Percentiles rank a stretch among this genome's conserved stretches.
These are phyloP conservation scores for Thalassiosira allenii DNA, from an alignment of 352 stramenopile species.

Conservation along the genomic window DNA sequence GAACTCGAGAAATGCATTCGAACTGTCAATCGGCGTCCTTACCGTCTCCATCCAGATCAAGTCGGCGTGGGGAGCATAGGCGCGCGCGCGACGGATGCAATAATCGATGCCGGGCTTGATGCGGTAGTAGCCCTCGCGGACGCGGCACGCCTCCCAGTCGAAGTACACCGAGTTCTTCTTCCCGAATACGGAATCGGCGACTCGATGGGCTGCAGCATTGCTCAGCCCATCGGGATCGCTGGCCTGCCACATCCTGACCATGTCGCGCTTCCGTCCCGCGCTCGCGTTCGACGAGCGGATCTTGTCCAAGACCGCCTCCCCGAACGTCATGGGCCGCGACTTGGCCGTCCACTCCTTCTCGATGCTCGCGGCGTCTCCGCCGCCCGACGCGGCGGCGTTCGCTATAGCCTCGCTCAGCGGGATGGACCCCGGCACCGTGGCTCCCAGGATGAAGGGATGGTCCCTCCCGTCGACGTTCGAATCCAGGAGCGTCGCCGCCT, in stretches of 20 bases:
- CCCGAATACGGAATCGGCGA: conserved; percentile 84
- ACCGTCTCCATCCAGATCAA: conserved; percentile 99
- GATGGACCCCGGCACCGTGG: conserved; percentile 87
- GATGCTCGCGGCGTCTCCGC: conserved; percentile 32
- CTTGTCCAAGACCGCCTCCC: conserved; percentile 91
- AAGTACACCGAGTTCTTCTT: conserved; percentile 88
- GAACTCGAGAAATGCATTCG: too few species aligned
- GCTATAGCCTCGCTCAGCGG: conserved; percentile 89
- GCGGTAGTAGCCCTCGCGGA: conserved; percentile 97
- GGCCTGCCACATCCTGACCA: conserved; percentile 72
- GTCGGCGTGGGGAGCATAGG: conserved; percentile 95
- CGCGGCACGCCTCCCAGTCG: conserved; percentile 95
- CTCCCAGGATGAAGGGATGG: conserved; percentile 97
- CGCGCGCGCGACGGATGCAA: conserved; percentile 94
- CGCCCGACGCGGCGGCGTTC: conserved; percentile 85
- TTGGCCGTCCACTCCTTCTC: conserved; percentile 90
- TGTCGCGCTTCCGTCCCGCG: conserved; percentile 63
- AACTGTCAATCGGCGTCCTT: too few species aligned
- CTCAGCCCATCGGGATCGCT: conserved; percentile 76
- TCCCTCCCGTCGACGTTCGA: conserved; percentile 97
- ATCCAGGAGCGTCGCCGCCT: conserved; percentile 96
- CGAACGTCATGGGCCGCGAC: conserved; percentile 95
- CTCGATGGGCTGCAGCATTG: conserved; percentile 70
- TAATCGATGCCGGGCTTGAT: conserved; percentile 96
- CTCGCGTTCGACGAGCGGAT: conserved; percentile 62